Percentiles rank a stretch among this genome's conserved stretches.
These are phyloP conservation scores for Epithemia pelagica DNA, from an alignment of 108 stramenopile genomes.

Conservation along the genomic window DNA sequence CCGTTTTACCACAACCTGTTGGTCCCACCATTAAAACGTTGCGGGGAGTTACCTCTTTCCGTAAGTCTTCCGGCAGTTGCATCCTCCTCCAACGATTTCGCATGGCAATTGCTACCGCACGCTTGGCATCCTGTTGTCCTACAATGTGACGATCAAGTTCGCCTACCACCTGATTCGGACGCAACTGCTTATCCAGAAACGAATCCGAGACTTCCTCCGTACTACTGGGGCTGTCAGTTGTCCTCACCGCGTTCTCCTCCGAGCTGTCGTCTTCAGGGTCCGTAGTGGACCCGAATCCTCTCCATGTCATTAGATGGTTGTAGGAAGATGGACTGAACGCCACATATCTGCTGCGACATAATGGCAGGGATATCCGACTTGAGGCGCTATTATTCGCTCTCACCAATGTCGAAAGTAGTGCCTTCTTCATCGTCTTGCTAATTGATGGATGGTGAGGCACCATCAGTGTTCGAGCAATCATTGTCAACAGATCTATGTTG, in stretches of 20 bases:
- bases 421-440: too few species aligned
- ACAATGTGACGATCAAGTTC: constrained; percentile 92
- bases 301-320: not conserved
- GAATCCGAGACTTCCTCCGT: not conserved
- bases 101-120: constrained; percentile 97
- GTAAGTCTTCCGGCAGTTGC: constrained; percentile 81
- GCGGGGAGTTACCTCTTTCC: constrained; percentile 93
- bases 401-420: too few species aligned
- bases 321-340: not conserved
- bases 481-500: too few species aligned
- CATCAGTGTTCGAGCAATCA: too few species aligned
- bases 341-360: constrained; percentile 15
- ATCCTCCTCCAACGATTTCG: constrained; percentile 97
- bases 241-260: too few species aligned
- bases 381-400: too few species aligned
- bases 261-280: not conserved
- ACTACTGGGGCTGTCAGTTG: too few species aligned
- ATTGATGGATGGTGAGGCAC: too few species aligned
- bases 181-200: constrained; percentile 34
- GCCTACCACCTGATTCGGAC: constrained; percentile 72
- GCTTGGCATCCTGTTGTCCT: constrained; percentile 93
- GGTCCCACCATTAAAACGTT: constrained; percentile 99
- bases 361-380: too few species aligned
- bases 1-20: constrained; percentile 84
- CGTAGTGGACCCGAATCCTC: not conserved